A percentile compares a stretch with the other conserved stretches of the same genome.
phyloP scores from a whole-genome alignment of 78 protist genomes.

The Dictyostelium intermedium region DNA sequence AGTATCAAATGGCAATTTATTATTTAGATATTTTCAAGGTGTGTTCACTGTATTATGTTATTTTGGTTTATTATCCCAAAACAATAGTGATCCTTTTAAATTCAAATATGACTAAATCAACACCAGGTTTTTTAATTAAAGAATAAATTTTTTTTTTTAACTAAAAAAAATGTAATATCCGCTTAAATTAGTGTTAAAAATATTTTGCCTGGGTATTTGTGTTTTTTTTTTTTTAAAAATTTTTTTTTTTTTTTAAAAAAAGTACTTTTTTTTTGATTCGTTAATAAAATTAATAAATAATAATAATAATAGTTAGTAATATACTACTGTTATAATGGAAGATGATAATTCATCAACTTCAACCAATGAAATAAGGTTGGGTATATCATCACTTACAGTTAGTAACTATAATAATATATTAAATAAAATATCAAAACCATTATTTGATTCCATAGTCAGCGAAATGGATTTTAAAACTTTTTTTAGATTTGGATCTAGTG shows the following conservation, averaged over 20 bases:
- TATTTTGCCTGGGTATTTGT: no score
- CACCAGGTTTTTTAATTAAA: background rate
- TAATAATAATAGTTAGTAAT: no score
- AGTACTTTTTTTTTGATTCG: no score
- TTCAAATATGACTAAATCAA: background rate
- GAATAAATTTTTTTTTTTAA: no score
- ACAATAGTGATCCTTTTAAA: background rate
- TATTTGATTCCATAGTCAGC: background rate
- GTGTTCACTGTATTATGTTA: background rate
- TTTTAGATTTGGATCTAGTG: background rate
- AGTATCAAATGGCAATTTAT: background rate
- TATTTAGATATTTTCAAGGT: constrained; percentile 17
- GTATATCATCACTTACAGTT: background rate
- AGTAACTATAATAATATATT: background rate
- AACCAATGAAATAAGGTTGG: background rate
- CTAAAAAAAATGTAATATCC: no score
- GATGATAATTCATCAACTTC: background rate
- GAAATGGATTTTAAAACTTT: background rate
- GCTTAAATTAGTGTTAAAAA: no score
- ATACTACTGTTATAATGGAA: background rate
- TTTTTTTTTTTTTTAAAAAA: no score
- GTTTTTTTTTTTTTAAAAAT: no score
- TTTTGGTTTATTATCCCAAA: background rate
- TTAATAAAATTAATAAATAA: no score
- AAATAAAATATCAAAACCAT: background rate